Conservation (phyloP, 371 early-diverging fungal genomes). For the Phascolomyces articulosus region DNA sequence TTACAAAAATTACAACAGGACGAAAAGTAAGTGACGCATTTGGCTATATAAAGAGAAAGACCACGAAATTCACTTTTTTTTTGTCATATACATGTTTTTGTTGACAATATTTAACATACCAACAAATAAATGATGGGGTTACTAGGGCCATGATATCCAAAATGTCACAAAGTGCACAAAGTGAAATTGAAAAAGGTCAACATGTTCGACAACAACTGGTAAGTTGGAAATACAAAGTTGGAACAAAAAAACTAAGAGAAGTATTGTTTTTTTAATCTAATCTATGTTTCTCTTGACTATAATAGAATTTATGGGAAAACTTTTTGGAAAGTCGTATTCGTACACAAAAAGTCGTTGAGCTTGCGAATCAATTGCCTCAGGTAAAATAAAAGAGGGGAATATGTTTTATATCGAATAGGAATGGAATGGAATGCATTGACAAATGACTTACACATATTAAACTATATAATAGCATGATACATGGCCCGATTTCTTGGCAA, state of each 20-base stretch:
- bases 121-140: too few species aligned
- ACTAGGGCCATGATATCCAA: conserved; percentile 62
- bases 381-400: neutral
- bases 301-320: conserved; percentile 84
- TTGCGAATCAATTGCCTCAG: conserved; percentile 86
- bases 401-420: neutral
- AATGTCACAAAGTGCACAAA: conserved; percentile 70
- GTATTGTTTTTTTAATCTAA: too few species aligned
- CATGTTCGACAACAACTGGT: conserved; percentile 81
- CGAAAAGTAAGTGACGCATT: conserved; percentile 59
- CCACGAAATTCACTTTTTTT: too few species aligned
- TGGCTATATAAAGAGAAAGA: too few species aligned
- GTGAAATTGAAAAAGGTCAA: conserved; percentile 87
- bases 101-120: too few species aligned
- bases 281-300: too few species aligned
- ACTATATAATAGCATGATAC: conserved; percentile 24
- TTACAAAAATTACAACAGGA: conserved; percentile 78
- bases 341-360: conserved; percentile 75
- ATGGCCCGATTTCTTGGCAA: conserved; percentile 35
- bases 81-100: too few species aligned
- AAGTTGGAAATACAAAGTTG: neutral
- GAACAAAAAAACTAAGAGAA: too few species aligned
- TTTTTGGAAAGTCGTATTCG: conserved; percentile 89
- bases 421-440: too few species aligned
- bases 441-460: neutral